Base-by-base conservation (phyloP, 2,329 filamentous ascomycete species). In the Aspergillus ustus region DNA sequence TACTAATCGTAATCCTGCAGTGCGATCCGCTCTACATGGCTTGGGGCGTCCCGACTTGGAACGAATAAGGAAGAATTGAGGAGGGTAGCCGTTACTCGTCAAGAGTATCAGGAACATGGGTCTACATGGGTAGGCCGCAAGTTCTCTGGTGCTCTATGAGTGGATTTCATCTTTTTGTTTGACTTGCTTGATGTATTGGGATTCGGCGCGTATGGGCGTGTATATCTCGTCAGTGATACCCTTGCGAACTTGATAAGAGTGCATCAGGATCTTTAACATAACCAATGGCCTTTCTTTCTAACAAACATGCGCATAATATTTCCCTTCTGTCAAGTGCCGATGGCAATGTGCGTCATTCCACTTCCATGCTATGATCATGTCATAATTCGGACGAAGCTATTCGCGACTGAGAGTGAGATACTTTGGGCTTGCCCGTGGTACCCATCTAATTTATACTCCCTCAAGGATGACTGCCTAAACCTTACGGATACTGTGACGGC, bases 51-150 rank as follows among this genome's bases (percentile, higher is more conserved):
- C 22, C 85, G 87, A 61, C 81, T 97, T 59, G 92, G 92, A 0
- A 85, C 80, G 54, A 88, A 93, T 69, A 82, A 83, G 46, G 83
- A 90, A 44, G 81, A 82, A 54, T 66, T 96, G 55, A 84, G 88
- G 63, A 84, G 84, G 52, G 77, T 93, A 13, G 84, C 87, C 2
- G 91, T 97, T n/a, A 95, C 91, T 0, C 92, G 91, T 73, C 85
- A 91, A 63, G 92, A 99, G 73, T 99, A 99, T 75, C 87, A 95
- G 55, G 95, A 99, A 76, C 80, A 93, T 72, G 95, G 95, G 8
- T 86, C 85, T 59, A 81, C 80, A 1, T 94, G 91, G 91, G 83
- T 91, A 25, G 87, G 87, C 29, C 88, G 87, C 70, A 91, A 86
- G 72, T 95, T 96, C 73, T 81, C 80, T 15, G 80, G 80, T 28